phyloP scores from a whole-genome alignment of 345 rosid species.

The Bretschneidera sinensis region DNA sequence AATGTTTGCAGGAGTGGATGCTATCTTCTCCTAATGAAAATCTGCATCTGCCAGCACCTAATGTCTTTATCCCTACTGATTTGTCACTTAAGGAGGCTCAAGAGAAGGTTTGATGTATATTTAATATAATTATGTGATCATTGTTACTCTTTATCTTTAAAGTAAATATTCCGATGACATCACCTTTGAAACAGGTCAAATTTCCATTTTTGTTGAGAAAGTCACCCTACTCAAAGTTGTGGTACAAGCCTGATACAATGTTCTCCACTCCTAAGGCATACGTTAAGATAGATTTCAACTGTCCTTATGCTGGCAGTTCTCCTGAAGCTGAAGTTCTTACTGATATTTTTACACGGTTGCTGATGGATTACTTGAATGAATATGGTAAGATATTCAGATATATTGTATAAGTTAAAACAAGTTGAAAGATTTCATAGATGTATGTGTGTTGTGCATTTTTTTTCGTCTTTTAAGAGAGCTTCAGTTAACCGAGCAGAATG shows the following conservation, averaged over 20 bases:
- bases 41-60: constrained; percentile 64
- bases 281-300: constrained; percentile 74
- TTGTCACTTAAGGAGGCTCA: constrained; percentile 59
- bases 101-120: constrained; percentile 46
- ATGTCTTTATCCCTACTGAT: constrained; percentile 82
- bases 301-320: constrained; percentile 68
- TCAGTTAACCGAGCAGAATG: too few relatives aligned
- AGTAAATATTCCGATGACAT: not conserved
- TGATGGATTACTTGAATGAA: constrained; percentile 95
- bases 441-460: not conserved
- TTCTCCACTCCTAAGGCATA: constrained; percentile 79
- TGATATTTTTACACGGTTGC: constrained; percentile 57
- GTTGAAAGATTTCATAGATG: not conserved
- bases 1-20: constrained; percentile 73
- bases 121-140: not conserved
- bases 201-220: constrained; percentile 60
- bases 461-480: too few relatives aligned
- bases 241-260: constrained; percentile 87
- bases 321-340: constrained; percentile 79
- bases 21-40: constrained; percentile 53
- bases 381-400: constrained; percentile 49
- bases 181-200: constrained; percentile 44
- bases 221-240: constrained; percentile 56
- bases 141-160: not conserved
- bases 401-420: not conserved